phyloP scores from a whole-genome alignment of 2,329 filamentous ascomycete genomes.

The Claviceps quebecensis region DNA sequence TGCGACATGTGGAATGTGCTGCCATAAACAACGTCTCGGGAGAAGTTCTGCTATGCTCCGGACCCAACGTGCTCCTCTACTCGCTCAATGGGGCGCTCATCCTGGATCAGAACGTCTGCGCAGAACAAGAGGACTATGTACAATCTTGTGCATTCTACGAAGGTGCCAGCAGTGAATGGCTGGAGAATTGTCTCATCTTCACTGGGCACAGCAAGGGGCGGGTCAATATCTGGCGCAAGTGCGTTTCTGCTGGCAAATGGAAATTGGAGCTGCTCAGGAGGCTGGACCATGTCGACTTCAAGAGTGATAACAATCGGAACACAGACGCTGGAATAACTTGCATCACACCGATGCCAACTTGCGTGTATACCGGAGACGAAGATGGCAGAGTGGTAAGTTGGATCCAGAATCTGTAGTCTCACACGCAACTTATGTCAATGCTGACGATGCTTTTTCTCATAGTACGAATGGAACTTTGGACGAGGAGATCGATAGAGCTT shows the following conservation, averaged over 20 bases:
- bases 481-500: slow-evolving; percentile 40
- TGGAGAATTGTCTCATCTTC: slow-evolving; percentile 73
- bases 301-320: slow-evolving; percentile 44
- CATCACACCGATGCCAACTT: slow-evolving; percentile 67
- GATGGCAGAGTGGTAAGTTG: slow-evolving; percentile 65
- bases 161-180: slow-evolving; percentile 78
- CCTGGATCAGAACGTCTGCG: slow-evolving; percentile 69
- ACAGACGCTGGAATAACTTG: slow-evolving; percentile 65
- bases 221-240: slow-evolving; percentile 62
- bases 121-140: slow-evolving; percentile 56
- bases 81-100: slow-evolving; percentile 78
- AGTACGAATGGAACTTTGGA: slow-evolving; percentile 53
- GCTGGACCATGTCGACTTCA: slow-evolving; percentile 63
- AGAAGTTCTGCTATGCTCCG: slow-evolving; percentile 74
- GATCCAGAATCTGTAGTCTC: neutral
- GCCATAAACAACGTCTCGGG: slow-evolving; percentile 83
- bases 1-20: slow-evolving; percentile 54
- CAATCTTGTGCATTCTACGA: slow-evolving; percentile 86
- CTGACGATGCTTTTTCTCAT: neutral
- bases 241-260: slow-evolving; percentile 49
- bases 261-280: slow-evolving; percentile 64
- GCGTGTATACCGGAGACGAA: slow-evolving; percentile 89
- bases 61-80: slow-evolving; percentile 61
- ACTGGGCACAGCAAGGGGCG: slow-evolving; percentile 76
- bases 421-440: neutral